Conservation (phyloP, 257 asterid genomes). For the Ballota nigra region DNA sequence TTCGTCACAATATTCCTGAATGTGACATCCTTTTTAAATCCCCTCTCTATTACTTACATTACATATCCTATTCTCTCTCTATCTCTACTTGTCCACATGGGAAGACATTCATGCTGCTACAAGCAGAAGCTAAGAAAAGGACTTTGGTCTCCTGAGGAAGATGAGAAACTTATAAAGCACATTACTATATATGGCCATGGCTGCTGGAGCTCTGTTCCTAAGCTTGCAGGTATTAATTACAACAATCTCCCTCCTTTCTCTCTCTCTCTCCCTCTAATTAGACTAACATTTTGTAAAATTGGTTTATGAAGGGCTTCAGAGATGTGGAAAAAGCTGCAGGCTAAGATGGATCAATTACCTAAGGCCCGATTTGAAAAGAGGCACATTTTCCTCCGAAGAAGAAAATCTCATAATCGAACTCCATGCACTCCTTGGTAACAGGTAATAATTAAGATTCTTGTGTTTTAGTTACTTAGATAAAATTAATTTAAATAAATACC, state of each 20-base stretch:
- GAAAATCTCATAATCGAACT: conserved; percentile 67
- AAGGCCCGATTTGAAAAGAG: conserved; percentile 87
- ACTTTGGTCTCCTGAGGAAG: conserved; percentile 95
- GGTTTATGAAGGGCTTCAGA: conserved; percentile 48
- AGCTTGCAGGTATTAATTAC: conserved; percentile 54
- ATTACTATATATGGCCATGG: conserved; percentile 73
- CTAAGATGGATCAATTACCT: conserved; percentile 84
- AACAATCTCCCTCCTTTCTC: not conserved
- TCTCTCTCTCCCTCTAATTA: not conserved
- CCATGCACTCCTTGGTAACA: conserved; percentile 84
- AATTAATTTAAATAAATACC: too few species aligned
- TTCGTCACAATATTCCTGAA: conserved; percentile 30
- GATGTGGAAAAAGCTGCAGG: conserved; percentile 92
- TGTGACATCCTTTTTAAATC: conserved; percentile 41
- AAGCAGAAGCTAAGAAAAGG: conserved; percentile 89
- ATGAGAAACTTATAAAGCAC: conserved; percentile 74
- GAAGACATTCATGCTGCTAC: conserved; percentile 83
- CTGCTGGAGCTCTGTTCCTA: conserved; percentile 95
- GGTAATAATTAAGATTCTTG: too few species aligned
- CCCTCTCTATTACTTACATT: not conserved
- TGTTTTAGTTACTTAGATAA: too few species aligned
- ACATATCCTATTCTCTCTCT: not conserved
- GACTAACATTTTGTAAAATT: not conserved
- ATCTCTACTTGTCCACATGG: conserved; percentile 40
- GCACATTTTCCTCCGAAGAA: conserved; percentile 77